Base-by-base conservation (phyloP, 805 yeast species). In the Clavispora santaluciae region DNA sequence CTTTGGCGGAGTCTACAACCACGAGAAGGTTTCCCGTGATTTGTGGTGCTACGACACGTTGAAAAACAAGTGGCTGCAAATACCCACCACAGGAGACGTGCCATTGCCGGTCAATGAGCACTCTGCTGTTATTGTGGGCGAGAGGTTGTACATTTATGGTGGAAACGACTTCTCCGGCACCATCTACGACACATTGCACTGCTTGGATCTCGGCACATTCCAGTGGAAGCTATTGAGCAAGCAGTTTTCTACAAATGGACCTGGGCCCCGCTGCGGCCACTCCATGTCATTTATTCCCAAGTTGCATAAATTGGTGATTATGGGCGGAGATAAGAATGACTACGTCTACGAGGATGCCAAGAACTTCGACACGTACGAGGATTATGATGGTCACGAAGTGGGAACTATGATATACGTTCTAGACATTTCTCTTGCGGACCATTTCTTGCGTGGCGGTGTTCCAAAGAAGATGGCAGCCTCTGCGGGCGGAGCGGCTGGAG, bases 31-130 rank as follows among this genome's bases (percentile, higher is more conserved):
- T 46, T 78, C 77, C 38, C 81, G 84, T 54, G 91, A 86, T 51
- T 67, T 91, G 25, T 88, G 91, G 80, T 70, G 81, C 53, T 93
- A 76, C 62, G 91, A 91, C 58, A 87, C 95, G 0, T 50, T 63
- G 7, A 59, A 63, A 6, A 79, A 78, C 52, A 71, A 73, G 30
- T 93, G 98, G 97, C 67, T 79, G 18, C 77, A 76, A 46, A 66
- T 86, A 28, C 73, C 73, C 39, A 79, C 95, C 26, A 66, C 77
- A n/a, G 95, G 95, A 8, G 66, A 73, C n/a, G 49, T 63, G 10
- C 97, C 96, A 2, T 82, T 85, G 3, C 91, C 97, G 0, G 75
- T 90, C 44, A 95, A 89, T 62, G 96, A 91, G 55, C 99, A 93
- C 61, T 79, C 96, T 3, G 81, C 95, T 11, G 76, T 91, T 10